phyloP scores from a whole-genome alignment of 1,284 basidiomycete species.

The Agaricales sp. region DNA sequence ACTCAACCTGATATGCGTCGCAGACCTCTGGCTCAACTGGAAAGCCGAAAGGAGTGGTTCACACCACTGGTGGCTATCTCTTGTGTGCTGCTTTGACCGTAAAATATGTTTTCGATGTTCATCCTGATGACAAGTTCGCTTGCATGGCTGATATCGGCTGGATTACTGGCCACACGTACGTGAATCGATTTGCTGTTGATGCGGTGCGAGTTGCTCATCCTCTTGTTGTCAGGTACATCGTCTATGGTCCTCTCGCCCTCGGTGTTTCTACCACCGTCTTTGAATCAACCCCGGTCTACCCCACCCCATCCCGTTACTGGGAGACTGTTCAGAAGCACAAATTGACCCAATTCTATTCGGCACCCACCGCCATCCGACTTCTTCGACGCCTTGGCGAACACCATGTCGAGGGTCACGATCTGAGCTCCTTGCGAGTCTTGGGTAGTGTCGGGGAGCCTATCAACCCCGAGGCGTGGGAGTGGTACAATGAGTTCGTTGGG shows the following conservation, averaged over 20 bases:
- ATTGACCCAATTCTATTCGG: constrained; percentile 91
- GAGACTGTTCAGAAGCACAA: constrained; percentile 89
- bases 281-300: constrained; percentile 96
- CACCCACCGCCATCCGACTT: constrained; percentile 89
- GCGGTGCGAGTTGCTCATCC: neutral
- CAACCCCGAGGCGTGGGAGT: constrained; percentile 98
- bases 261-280: constrained; percentile 92
- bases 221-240: constrained; percentile 60
- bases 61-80: constrained; percentile 90
- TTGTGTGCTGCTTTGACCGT: constrained; percentile 86
- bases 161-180: constrained; percentile 94
- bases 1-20: constrained; percentile 6
- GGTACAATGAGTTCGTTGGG: constrained; percentile 96
- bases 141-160: constrained; percentile 99
- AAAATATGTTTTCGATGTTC: constrained; percentile 96
- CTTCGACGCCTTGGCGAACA: constrained; percentile 84
- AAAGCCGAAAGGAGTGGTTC: constrained; percentile 96
- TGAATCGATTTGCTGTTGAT: constrained; percentile 8
- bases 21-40: constrained; percentile 93
- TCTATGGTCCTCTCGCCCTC: constrained; percentile 91
- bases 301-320: constrained; percentile 95
- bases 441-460: constrained; percentile 97
- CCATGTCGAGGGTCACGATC: constrained; percentile 80
- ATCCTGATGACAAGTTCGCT: constrained; percentile 85
- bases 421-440: constrained; percentile 78